A percentile compares a stretch with the other conserved stretches of the same genome.
Evolutionary conservation across 2,329 filamentous ascomycete genomes (phyloP).

Genomic region (Neonectria neomacrospora): DNA sequence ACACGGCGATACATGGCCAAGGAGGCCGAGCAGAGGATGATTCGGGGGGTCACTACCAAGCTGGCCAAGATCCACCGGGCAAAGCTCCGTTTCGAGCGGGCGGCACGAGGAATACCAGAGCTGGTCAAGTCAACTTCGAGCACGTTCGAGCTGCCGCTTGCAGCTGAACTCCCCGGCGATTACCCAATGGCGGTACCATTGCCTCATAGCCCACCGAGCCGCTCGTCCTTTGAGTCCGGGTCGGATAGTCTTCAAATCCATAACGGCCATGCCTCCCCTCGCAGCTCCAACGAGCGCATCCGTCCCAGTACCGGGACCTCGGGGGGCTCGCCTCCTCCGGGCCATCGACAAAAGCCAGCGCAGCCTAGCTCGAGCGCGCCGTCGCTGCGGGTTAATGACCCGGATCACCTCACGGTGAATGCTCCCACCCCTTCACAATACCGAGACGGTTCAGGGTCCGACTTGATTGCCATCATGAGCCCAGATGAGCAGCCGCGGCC

Average conservation of each 20-base stretch:
- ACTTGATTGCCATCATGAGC: constrained; percentile 74
- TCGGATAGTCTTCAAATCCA: constrained; percentile 59
- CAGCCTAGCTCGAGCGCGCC: constrained; percentile 47
- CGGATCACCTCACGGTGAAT: constrained; percentile 65
- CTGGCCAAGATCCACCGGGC: constrained; percentile 85
- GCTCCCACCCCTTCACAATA: constrained; percentile 70
- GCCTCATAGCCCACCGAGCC: constrained; percentile 54
- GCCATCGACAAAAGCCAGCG: constrained; percentile 45
- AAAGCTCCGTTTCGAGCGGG: constrained; percentile 72
- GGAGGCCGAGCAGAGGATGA: constrained; percentile 79
- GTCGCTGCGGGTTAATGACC: constrained; percentile 51
- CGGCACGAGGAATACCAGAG: constrained; percentile 56
- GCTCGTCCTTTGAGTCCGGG: constrained; percentile 68
- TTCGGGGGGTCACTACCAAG: constrained; percentile 79
- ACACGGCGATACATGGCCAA: constrained; percentile 85
- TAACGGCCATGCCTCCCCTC: constrained; percentile 56
- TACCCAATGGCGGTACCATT: constrained; percentile 56
- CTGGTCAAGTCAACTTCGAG: constrained; percentile 55
- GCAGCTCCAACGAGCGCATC: constrained; percentile 62
- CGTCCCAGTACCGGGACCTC: constrained; percentile 48
- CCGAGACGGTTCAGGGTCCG: constrained; percentile 66
- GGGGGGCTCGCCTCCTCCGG: constrained; percentile 43
- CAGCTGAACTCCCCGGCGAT: constrained; percentile 69
- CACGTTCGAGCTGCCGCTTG: constrained; percentile 59
- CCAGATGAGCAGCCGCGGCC: constrained; percentile 66